Evolutionary conservation across 2,329 filamentous ascomycete genomes (phyloP).

Genomic region (Fusarium miscanthi): DNA sequence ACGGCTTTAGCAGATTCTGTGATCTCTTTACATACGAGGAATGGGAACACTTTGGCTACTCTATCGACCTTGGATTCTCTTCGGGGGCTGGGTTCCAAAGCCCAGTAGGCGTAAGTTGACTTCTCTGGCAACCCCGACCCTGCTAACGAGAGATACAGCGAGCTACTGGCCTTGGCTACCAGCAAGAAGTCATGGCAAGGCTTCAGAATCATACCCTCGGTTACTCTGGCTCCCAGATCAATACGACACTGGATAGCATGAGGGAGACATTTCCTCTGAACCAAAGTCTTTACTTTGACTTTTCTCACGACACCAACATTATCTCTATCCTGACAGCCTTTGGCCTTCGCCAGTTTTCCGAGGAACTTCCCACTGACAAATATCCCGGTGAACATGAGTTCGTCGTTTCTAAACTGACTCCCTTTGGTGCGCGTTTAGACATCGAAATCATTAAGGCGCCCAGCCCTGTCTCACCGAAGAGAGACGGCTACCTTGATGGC

Average conservation of each 20-base stretch:
- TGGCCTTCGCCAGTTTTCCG: constrained; percentile 75
- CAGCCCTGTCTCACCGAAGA: constrained; percentile 66
- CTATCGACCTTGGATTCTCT: constrained; percentile 73
- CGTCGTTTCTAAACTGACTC: constrained; percentile 74
- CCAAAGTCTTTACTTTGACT: constrained; percentile 81
- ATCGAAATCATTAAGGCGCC: constrained; percentile 79
- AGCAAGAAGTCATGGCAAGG: constrained; percentile 78
- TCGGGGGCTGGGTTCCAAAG: constrained; percentile 71
- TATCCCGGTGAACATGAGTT: constrained; percentile 71
- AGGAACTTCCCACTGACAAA: constrained; percentile 64
- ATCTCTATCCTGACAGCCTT: constrained; percentile 77
- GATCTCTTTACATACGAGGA: constrained; percentile 79
- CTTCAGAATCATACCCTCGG: constrained; percentile 73
- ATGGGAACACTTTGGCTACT: constrained; percentile 79
- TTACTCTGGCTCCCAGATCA: constrained; percentile 70
- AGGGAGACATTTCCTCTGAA: constrained; percentile 77
- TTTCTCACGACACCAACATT: constrained; percentile 82
- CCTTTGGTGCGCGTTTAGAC: constrained; percentile 78
- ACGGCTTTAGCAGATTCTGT: constrained; percentile 80
- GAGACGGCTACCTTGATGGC: constrained; percentile 64
- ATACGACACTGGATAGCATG: constrained; percentile 76
- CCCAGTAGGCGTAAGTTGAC: constrained; percentile 65
- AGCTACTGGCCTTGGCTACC: constrained; percentile 78
- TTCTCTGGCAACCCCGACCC: neutral
- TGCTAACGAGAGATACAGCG: constrained; percentile 52